Base-by-base conservation (phyloP, 2,329 filamentous ascomycete genomes). In the Epichloe amarillans region DNA sequence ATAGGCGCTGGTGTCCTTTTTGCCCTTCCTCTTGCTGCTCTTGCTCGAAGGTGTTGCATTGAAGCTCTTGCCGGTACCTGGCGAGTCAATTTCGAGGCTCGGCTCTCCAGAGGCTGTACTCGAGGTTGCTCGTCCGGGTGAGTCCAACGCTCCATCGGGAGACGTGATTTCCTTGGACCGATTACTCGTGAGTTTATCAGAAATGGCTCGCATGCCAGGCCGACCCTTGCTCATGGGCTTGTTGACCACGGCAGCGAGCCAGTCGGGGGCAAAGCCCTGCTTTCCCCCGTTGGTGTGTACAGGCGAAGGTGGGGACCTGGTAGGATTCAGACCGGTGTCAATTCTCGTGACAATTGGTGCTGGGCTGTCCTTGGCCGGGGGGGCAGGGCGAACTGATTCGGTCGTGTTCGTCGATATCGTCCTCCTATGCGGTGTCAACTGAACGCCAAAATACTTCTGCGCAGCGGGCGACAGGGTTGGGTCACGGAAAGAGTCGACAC, bases 1-100 rank as follows among this genome's bases (percentile, higher is more conserved):
- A 67, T 97, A 98, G 1, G 93, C 93, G 61, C 90, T 96, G 0
- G 93, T 98, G 52, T 88, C 84, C 64, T 97, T 94, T 98, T 98
- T 98, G 48, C 82, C 80, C 68, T 91, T 90, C 76, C 83, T 76
- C 60, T 75, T 71, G 50, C 68, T 71, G 60, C 70, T 67, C 62
- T 72, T 69, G 63, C 69, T 75, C 26, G 71, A 65, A 3, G 73
- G 66, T 3, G 76, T 75, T 4, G 69, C 65, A 55, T 71, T 74
- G 4, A 75, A 72, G 42, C 73, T 78, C 64, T 79, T 82, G 46
- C 77, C 74, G 1, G 73, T 70, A 58, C 85, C 84, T 0, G 82
- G 79, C 41, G 85, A 88, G 48, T 91, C 87, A 1, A 90, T 75
- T 47, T 94, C 88, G 50, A 93, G 83, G 65, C 86, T 93, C 5